phyloP scores from a whole-genome alignment of 179 eudicot genomes.

The Camellia oleifera region DNA sequence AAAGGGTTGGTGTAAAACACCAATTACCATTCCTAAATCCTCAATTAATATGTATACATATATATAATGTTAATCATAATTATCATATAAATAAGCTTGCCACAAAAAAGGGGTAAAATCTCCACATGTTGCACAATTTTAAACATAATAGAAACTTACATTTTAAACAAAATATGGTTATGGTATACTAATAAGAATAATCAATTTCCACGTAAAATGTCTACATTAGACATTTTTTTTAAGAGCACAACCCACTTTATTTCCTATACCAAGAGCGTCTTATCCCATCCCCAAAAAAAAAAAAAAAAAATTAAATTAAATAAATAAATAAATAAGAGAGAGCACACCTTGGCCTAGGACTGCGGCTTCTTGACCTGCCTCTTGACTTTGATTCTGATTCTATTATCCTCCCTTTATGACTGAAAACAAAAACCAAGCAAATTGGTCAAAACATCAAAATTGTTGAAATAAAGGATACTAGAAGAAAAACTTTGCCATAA shows the following conservation, averaged over 20 bases:
- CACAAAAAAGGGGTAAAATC: no score
- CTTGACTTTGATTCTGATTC: conserved; percentile 52
- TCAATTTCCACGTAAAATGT: no score
- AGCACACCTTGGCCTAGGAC: conserved; percentile 73
- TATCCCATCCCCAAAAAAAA: background rate
- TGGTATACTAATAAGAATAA: no score
- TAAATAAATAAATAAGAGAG: background rate
- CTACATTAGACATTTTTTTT: no score
- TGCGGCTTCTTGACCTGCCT: conserved; percentile 69
- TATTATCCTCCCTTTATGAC: conserved; percentile 66
- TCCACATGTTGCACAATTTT: no score
- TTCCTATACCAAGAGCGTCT: no score
- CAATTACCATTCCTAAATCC: background rate
- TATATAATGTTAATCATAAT: background rate
- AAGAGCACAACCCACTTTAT: no score
- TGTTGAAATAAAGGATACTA: background rate
- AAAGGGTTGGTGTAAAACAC: background rate
- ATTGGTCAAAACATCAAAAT: background rate
- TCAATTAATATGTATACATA: no score
- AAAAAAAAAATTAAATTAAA: no score
- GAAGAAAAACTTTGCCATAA: background rate
- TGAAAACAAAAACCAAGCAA: conserved; percentile 22
- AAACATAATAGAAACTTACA: no score
- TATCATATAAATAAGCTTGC: background rate
- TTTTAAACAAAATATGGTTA: no score